These are phyloP conservation scores for Setomelanomma holmii DNA, from an alignment of 2,329 filamentous ascomycete species.

Conservation along the genomic window DNA sequence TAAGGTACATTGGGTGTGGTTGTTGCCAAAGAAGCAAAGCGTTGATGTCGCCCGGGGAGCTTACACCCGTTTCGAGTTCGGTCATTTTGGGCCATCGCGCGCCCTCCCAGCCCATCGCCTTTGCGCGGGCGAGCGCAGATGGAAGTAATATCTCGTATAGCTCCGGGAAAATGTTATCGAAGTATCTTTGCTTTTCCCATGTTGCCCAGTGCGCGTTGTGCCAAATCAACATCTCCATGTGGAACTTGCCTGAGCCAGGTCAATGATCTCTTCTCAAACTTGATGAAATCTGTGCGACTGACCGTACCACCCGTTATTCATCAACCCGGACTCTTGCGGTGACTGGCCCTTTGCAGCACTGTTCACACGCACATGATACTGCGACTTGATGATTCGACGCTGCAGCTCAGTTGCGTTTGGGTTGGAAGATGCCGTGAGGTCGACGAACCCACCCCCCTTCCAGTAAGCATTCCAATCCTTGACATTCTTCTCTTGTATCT, in stretches of 20 bases:
- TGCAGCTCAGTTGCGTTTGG: conserved; percentile 58
- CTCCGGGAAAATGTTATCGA: conserved; percentile 53
- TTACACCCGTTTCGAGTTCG: conserved; percentile 56
- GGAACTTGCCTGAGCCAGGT: conserved; percentile 54
- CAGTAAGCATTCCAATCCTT: conserved; percentile 59
- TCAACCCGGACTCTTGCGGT: conserved; percentile 57
- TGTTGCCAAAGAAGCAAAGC: conserved; percentile 67
- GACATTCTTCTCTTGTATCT: conserved; percentile 40
- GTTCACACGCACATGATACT: conserved; percentile 61
- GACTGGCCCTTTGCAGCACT: conserved; percentile 57
- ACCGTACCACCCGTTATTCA: conserved; percentile 63
- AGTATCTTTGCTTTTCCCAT: conserved; percentile 55
- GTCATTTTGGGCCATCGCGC: conserved; percentile 63
- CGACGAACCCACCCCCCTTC: conserved; percentile 59
- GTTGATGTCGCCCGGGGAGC: conserved; percentile 61
- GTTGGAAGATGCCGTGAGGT: conserved; percentile 51
- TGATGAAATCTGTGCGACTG: conserved; percentile 33
- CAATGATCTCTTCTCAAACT: no score
- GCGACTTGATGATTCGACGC: conserved; percentile 58
- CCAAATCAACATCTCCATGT: conserved; percentile 62
- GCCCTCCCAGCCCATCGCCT: conserved; percentile 48
- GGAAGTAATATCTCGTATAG: conserved; percentile 57
- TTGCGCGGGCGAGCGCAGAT: conserved; percentile 41
- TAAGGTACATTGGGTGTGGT: conserved; percentile 66
- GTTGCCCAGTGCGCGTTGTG: conserved; percentile 59